phyloP scores from a whole-genome alignment of 2,329 filamentous ascomycete genomes.

The Colletotrichum sublineola region DNA sequence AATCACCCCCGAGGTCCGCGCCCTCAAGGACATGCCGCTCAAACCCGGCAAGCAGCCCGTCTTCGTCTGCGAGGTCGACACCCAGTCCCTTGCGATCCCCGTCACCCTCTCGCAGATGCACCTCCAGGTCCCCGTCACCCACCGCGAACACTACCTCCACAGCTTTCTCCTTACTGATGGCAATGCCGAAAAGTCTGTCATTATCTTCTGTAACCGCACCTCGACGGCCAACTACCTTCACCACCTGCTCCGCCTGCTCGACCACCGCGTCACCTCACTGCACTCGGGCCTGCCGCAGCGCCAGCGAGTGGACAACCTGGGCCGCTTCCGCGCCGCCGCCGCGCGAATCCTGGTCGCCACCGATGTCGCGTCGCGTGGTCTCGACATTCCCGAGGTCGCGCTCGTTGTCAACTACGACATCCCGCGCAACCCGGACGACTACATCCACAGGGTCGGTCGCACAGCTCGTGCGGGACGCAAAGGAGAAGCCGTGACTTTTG shows the following conservation, averaged over 20 bases:
- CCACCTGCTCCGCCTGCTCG: conserved; percentile 85
- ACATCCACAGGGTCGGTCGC: conserved; percentile 95
- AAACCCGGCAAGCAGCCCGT: conserved; percentile 79
- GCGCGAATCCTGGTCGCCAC: conserved; percentile 94
- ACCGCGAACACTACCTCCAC: conserved; percentile 96
- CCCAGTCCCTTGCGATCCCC: conserved; percentile 80
- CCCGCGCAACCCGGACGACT: conserved; percentile 95
- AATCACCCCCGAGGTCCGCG: conserved; percentile 90
- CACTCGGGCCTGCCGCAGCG: conserved; percentile 89
- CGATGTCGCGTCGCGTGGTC: conserved; percentile 92
- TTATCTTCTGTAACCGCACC: conserved; percentile 96
- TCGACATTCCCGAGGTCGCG: conserved; percentile 93
- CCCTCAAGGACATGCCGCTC: conserved; percentile 82
- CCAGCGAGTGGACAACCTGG: conserved; percentile 88
- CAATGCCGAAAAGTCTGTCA: conserved; percentile 82
- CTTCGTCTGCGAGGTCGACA: conserved; percentile 91
- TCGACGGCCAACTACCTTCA: conserved; percentile 90
- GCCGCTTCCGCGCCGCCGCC: conserved; percentile 89
- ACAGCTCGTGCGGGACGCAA: conserved; percentile 91
- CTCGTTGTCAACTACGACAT: conserved; percentile 97
- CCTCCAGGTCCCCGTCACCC: conserved; percentile 88
- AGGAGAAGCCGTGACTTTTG: conserved; percentile 87
- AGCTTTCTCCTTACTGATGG: conserved; percentile 83
- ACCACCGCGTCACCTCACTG: conserved; percentile 90
- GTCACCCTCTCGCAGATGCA: conserved; percentile 86